A percentile compares a stretch with the other conserved stretches of the same genome.
Evolutionary conservation across 805 yeast species (phyloP).

Genomic region (Saccharomycopsis microspora): DNA sequence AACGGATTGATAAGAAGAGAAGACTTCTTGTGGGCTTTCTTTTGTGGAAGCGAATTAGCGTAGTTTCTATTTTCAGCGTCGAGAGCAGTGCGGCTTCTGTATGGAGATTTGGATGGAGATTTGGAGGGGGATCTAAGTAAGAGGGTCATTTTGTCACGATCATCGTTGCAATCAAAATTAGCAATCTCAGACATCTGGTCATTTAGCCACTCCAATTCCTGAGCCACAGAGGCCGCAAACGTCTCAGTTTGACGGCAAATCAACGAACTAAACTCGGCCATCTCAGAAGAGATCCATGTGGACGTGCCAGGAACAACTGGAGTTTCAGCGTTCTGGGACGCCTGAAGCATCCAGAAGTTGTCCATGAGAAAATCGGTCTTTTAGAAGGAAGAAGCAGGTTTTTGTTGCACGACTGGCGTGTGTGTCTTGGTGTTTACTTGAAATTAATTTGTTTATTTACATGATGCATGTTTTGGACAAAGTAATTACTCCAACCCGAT

Average conservation of each 20-base stretch:
- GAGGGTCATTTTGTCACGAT: conserved; percentile 5
- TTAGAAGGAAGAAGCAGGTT: too few species aligned
- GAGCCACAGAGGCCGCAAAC: conserved; percentile 7
- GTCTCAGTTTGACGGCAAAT: conserved; percentile 3
- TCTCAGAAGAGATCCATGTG: conserved; percentile 15
- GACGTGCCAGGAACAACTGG: conserved; percentile 15
- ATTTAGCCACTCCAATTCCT: conserved; percentile 13
- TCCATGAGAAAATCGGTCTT: background rate
- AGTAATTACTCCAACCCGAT: too few species aligned
- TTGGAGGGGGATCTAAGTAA: conserved; percentile 15
- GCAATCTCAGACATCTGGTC: conserved; percentile 15
- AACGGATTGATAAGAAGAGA: conserved; percentile 14
- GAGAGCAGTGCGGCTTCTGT: background rate
- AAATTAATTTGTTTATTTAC: too few species aligned
- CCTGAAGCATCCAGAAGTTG: conserved; percentile 15
- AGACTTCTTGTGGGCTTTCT: conserved; percentile 6
- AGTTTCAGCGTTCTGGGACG: conserved; percentile 5
- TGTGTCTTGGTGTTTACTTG: too few species aligned
- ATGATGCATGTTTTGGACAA: too few species aligned
- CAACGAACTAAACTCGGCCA: conserved; percentile 11
- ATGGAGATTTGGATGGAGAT: background rate
- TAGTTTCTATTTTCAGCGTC: background rate
- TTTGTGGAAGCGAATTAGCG: background rate
- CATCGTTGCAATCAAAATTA: conserved; percentile 5
- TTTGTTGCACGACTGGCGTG: too few species aligned